Evolutionary conservation across 2,329 filamentous ascomycete genomes (phyloP).

Genomic region (Neospermospora avenae): DNA sequence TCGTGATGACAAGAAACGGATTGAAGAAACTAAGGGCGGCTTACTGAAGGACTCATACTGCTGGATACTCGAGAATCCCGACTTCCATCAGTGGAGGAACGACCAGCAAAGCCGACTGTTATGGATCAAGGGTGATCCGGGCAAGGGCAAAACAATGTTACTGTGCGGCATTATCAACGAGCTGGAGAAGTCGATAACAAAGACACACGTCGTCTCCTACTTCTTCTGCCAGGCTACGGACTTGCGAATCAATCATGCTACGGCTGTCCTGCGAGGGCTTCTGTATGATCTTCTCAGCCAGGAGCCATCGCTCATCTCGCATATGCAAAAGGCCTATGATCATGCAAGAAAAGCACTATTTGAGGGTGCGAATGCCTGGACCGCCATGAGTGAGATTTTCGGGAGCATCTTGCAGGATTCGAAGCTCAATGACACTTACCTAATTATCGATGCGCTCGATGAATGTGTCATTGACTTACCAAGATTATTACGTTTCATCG

Average conservation of each 20-base stretch:
- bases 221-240: conserved; percentile 46
- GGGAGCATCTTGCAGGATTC: conserved; percentile 13
- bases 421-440: conserved; percentile 10
- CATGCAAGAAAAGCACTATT: conserved; percentile 6
- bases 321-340: conserved; percentile 14
- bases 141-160: conserved; percentile 15
- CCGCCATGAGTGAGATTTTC: conserved; percentile 12
- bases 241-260: conserved; percentile 38
- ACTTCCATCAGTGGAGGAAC: conserved; percentile 13
- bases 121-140: conserved; percentile 12
- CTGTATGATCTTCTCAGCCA: conserved; percentile 41
- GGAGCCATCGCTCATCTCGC: conserved; percentile 33
- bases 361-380: conserved; percentile 11
- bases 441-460: conserved; percentile 28
- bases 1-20: conserved; percentile 10
- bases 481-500: conserved; percentile 14
- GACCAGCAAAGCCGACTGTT: conserved; percentile 4
- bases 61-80: conserved; percentile 11
- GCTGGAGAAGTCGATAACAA: not conserved
- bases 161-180: conserved; percentile 12
- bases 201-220: conserved; percentile 25
- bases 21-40: conserved; percentile 23
- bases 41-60: conserved; percentile 9
- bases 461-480: conserved; percentile 18
- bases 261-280: conserved; percentile 42